Base-by-base conservation (phyloP, 176 grass and related monocot genomes). In the Poa annua region DNA sequence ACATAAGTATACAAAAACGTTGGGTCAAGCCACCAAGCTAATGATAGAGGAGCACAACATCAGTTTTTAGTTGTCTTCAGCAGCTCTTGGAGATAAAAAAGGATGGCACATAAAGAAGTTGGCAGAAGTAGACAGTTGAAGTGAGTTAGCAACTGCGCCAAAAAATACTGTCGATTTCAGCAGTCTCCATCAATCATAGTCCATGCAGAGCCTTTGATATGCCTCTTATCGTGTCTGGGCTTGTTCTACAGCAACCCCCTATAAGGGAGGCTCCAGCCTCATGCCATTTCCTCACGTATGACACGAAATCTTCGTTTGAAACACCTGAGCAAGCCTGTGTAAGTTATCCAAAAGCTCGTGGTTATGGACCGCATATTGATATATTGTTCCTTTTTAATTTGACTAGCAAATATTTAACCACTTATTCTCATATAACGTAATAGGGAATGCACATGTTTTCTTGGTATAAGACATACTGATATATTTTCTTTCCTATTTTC, bases 161-260 rank as follows among this genome's bases (percentile, higher is more conserved):
- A 51, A 51, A 51, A 51, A 26, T 34, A 48, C 19, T 53, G 17
- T 22, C 60, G 15, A 52, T 26, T 80, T 47, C 52, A 20, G 8
- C 50, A 71, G 16, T 56, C n/a, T 71, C 17, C 35, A 36, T 52
- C 12, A 16, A 85, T 76, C 71, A 89, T 84, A 66, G 33, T 54
- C 84, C 88, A 80, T 66, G 77, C 20, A 94, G 80, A 86, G 80
- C 48, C 34, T 67, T 90, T 11, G 71, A 88, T 81, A 94, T 91
- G 36, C 79, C 88, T 60, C 86, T 88, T 39, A 94, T 83, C 17
- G 88, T 94, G 51, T 85, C 62, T 45, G 92, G 92, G 80, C 88
- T 87, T 51, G 88, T 94, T 80, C 88, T 90, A 71, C 92, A 94
- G 84, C 92, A 94, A 25, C 92, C 92, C 6, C 92, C 92, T 77